Base-by-base conservation (phyloP, 2,329 filamentous ascomycete genomes). In the Penicillium concentricum region DNA sequence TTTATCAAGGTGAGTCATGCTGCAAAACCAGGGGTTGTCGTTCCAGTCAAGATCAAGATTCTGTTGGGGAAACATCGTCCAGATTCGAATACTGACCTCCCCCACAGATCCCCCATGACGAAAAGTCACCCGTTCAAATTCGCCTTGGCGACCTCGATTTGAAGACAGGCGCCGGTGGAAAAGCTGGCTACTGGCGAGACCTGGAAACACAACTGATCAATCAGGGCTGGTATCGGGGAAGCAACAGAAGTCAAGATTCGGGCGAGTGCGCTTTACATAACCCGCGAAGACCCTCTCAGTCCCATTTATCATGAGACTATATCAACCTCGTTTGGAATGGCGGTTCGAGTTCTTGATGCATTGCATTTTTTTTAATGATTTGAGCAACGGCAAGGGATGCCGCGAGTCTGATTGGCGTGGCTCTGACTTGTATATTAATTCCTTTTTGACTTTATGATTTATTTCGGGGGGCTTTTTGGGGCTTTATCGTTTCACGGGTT, bases 71-170 rank as follows among this genome's bases (percentile, higher is more conserved):
- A 24, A 16, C 20, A 24, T 39, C 5, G 20, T 24, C 13, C 20
- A 18, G 8, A 39, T 15, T 34, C 4, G 15, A 24, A 39, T n/a
- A 20, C 47, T 59, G 37, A 57, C 41, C 10, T 48, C 15, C 18
- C 4, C 4, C 1, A 30, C 41, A 77, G 75, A 73, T 75, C 38
- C 69, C 73, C 35, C 63, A 52, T 13, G 68, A 73, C 44, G 71
- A 72, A 34, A 66, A 59, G 18, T 60, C 61, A 1, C 63, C 67
- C 4, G 65, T 76, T 5, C 73, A 79, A 37, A 72, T 78, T 42
- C 84, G 87, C 52, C 80, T 94, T 10, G 89, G 87, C 1, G 90
- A 94, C 68, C 80, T 93, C 42, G 90, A 94, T 73, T 82, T 89
- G 67, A 94, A 94, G 76, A 87, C 87, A 55, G 81, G 83, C 9